These are phyloP conservation scores for Daphne laureola DNA, from an alignment of 441 rosid species.

Conservation along the genomic window DNA sequence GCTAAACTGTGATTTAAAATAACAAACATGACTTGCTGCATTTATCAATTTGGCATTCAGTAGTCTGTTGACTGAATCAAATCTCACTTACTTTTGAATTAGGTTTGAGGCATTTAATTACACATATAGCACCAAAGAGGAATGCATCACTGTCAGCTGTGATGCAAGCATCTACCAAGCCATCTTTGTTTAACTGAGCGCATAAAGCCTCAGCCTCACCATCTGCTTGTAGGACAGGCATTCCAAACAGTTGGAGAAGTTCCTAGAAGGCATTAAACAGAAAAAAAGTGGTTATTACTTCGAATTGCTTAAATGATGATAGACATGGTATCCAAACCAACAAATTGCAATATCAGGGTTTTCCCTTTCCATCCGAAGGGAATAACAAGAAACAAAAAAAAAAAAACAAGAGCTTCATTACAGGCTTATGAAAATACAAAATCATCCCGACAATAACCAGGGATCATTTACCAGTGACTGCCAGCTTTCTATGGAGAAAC, in stretches of 20 bases:
- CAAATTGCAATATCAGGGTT: background rate
- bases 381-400: background rate
- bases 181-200: constrained; percentile 68
- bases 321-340: background rate
- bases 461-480: too few species aligned
- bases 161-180: constrained; percentile 81
- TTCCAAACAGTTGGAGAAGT: constrained; percentile 63
- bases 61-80: background rate
- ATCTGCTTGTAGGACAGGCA: constrained; percentile 68
- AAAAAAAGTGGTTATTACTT: background rate
- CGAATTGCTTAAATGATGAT: background rate
- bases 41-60: too few species aligned
- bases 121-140: constrained; percentile 78
- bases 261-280: constrained; percentile 33
- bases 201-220: constrained; percentile 97
- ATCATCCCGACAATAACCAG: too few species aligned
- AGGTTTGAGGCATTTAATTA: constrained; percentile 68
- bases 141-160: constrained; percentile 93
- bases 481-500: too few species aligned
- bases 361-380: background rate
- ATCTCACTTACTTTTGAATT: constrained; percentile 48
- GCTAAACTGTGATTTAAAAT: too few species aligned
- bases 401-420: too few species aligned
- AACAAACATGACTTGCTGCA: too few species aligned
- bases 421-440: too few species aligned